Percentiles rank a stretch among this genome's conserved stretches.
Evolutionary conservation across 2,329 filamentous ascomycete genomes (phyloP).

Genomic region (Fusarium avenaceum): DNA sequence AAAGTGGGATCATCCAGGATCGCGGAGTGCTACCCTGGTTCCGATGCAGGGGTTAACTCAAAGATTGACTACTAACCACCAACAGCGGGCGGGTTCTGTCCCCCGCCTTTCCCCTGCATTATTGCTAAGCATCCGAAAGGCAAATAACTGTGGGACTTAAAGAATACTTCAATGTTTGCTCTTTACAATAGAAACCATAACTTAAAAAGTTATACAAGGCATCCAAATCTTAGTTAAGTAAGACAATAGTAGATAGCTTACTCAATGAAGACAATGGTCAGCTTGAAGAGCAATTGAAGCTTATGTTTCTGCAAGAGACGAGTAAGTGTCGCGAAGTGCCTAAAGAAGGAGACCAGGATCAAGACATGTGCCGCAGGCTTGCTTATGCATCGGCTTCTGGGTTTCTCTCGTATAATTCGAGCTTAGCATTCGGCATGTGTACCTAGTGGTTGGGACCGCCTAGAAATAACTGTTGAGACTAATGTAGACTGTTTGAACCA

Average conservation of each 20-base stretch:
- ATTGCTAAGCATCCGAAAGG: neutral
- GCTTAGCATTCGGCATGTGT: too few species aligned
- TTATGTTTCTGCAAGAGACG: neutral
- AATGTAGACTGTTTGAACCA: too few species aligned
- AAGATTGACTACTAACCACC: neutral
- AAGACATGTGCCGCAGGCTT: neutral
- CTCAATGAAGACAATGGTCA: neutral
- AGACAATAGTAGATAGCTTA: neutral
- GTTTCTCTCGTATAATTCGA: neutral
- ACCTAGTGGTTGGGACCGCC: too few species aligned
- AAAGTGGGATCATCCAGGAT: too few species aligned
- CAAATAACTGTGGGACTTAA: neutral
- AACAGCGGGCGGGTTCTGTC: too few species aligned
- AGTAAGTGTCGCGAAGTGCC: neutral
- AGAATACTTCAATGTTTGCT: neutral
- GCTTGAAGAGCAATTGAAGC: neutral
- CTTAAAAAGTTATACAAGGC: neutral
- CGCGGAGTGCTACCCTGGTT: neutral
- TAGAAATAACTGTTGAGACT: neutral
- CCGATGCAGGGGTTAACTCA: neutral
- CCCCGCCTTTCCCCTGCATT: constrained; percentile 2
- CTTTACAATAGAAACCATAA: neutral
- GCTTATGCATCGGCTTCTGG: neutral
- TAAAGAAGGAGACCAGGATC: neutral
- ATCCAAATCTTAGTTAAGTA: neutral